Conservation (phyloP, 2,329 filamentous ascomycete genomes). For the Fusarium illudens region DNA sequence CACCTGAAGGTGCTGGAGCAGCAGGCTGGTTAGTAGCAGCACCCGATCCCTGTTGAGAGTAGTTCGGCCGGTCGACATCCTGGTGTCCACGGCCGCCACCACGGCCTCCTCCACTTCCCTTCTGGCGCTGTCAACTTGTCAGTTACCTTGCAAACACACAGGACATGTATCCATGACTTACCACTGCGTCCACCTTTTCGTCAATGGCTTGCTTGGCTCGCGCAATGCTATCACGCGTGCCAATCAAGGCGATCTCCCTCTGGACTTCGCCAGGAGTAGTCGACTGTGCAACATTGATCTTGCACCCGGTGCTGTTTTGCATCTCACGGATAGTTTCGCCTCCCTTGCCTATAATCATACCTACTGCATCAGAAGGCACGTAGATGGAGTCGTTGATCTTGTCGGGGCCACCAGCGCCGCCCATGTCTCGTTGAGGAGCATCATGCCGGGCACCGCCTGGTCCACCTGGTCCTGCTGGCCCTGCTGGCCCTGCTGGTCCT, state of each 20-base stretch:
- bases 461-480: slow-evolving; percentile 34
- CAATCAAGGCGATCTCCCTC: slow-evolving; percentile 87
- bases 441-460: slow-evolving; percentile 43
- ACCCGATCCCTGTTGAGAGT: slow-evolving; percentile 58
- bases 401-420: slow-evolving; percentile 58
- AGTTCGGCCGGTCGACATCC: slow-evolving; percentile 64
- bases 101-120: slow-evolving; percentile 58
- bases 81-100: slow-evolving; percentile 56
- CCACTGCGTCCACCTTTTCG: slow-evolving; percentile 90
- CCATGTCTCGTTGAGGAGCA: slow-evolving; percentile 47
- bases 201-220: slow-evolving; percentile 86
- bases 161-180: slow-evolving; percentile 56
- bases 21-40: slow-evolving; percentile 53
- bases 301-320: slow-evolving; percentile 87
- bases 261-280: slow-evolving; percentile 80
- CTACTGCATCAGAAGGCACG: slow-evolving; percentile 89
- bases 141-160: slow-evolving; percentile 26
- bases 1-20: slow-evolving; percentile 55
- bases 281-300: slow-evolving; percentile 91
- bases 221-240: slow-evolving; percentile 77
- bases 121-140: slow-evolving; percentile 57
- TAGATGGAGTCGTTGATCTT: slow-evolving; percentile 85
- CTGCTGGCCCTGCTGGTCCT: slow-evolving; percentile 25
- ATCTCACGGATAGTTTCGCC: slow-evolving; percentile 95
- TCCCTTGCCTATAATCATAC: slow-evolving; percentile 96